Percentiles rank a stretch among this genome's conserved stretches.
Conservation (phyloP, 139 green algal species). For the Chlamydomonas eustigma region DNA sequence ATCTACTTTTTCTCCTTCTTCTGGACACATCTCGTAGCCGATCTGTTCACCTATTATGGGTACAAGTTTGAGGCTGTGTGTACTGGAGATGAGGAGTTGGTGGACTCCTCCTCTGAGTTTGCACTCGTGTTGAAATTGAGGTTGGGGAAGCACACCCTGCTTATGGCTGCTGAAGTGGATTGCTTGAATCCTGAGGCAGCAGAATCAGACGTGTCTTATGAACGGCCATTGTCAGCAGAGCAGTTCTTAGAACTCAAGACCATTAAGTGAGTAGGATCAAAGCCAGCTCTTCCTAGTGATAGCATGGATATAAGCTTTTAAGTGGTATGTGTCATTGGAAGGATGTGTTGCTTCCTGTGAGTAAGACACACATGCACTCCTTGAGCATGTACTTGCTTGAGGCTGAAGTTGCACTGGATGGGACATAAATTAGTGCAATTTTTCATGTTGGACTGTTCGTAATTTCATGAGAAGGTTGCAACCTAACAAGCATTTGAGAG, state of each 20-base stretch:
- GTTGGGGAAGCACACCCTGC: conserved; percentile 9
- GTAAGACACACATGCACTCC: background rate
- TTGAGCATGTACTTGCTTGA: background rate
- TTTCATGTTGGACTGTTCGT: background rate
- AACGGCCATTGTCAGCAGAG: background rate
- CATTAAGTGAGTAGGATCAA: conserved; percentile 27
- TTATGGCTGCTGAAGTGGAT: conserved; percentile 58
- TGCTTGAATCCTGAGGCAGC: conserved; percentile 16
- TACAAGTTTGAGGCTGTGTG: conserved; percentile 26
- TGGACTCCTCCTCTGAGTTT: conserved; percentile 18
- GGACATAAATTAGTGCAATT: background rate
- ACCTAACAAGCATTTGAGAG: background rate
- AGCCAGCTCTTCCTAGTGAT: background rate
- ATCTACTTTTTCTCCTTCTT: background rate
- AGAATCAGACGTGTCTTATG: background rate
- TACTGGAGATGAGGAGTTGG: conserved; percentile 1
- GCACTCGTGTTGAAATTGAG: background rate
- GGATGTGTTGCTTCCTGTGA: background rate
- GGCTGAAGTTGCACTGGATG: background rate
- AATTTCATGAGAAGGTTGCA: conserved; percentile 1
- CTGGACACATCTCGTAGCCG: background rate
- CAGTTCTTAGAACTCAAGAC: conserved; percentile 43
- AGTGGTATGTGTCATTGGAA: background rate
- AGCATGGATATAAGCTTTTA: background rate
- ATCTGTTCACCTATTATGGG: conserved; percentile 20